Evolutionary conservation across 345 rosid species (phyloP).

Genomic region (Mallotus nudiflorus): DNA sequence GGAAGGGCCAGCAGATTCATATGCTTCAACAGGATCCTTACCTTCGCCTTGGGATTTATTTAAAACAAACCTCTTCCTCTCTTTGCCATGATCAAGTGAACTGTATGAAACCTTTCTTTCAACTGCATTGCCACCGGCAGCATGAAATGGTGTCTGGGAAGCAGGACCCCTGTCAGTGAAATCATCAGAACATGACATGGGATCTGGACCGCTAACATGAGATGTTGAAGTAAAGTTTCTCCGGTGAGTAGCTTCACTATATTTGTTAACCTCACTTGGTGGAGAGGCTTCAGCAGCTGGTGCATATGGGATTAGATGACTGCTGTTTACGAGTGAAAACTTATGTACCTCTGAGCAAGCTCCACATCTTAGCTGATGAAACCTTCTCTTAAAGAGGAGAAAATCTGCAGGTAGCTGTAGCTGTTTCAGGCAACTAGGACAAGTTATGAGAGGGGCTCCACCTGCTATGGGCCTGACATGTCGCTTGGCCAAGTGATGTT

Average conservation of each 20-base stretch:
- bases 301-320: constrained; percentile 53
- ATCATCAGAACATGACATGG: constrained; percentile 40
- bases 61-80: constrained; percentile 26
- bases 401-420: constrained; percentile 83
- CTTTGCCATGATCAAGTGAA: constrained; percentile 25
- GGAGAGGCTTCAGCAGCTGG: constrained; percentile 29
- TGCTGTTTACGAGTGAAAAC: constrained; percentile 59
- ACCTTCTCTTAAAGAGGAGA: constrained; percentile 56
- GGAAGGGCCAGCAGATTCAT: constrained; percentile 34
- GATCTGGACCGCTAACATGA: constrained; percentile 25
- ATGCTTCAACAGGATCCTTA: constrained; percentile 30
- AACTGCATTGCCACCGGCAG: constrained; percentile 9
- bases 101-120: constrained; percentile 21
- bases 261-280: constrained; percentile 37
- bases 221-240: constrained; percentile 22
- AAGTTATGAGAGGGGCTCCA: constrained; percentile 75
- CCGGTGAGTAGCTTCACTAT: constrained; percentile 17
- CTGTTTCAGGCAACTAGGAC: constrained; percentile 52
- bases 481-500: constrained; percentile 50
- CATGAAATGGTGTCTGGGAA: constrained; percentile 23
- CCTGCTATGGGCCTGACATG: constrained; percentile 75
- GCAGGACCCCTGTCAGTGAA: too few relatives aligned
- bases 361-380: constrained; percentile 73
- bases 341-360: constrained; percentile 60
- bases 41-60: constrained; percentile 27